These are phyloP conservation scores for Elaeagnus macrophylla DNA, from an alignment of 306 rosid species.

Conservation along the genomic window DNA sequence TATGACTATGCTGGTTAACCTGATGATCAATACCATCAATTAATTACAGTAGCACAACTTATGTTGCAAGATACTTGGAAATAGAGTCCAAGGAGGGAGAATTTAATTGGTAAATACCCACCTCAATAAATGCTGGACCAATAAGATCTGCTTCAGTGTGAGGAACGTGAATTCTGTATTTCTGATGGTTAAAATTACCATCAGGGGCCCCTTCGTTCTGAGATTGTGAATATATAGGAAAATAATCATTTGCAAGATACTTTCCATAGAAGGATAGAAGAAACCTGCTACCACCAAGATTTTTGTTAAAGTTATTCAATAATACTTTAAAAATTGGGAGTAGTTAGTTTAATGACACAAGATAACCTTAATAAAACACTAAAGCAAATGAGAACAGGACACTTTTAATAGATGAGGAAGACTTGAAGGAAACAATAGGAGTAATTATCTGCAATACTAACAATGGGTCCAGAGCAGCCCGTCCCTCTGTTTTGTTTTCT, in stretches of 20 bases:
- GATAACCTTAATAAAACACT: not conserved
- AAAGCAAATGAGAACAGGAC: not conserved
- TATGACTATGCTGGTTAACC: not conserved
- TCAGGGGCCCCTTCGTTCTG: conserved; percentile 33
- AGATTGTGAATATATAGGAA: conserved; percentile 39
- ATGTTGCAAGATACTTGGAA: conserved; percentile 4
- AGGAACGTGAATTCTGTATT: conserved; percentile 67
- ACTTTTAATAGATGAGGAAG: not conserved
- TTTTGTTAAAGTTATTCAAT: conserved; percentile 6
- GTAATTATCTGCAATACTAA: not conserved
- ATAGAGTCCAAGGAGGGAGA: conserved; percentile 5
- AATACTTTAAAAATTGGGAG: conserved; percentile 10
- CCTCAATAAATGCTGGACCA: conserved; percentile 99
- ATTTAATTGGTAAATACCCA: conserved; percentile 16
- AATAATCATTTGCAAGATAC: conserved; percentile 51
- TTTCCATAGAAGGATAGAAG: conserved; percentile 84
- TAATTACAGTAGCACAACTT: conserved; percentile 5
- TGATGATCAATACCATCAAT: no score
- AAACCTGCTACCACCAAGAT: conserved; percentile 55
- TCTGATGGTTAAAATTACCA: conserved; percentile 48
- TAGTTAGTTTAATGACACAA: not conserved
- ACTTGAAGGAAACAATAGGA: not conserved
- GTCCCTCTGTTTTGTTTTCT: no score
- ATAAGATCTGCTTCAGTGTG: conserved; percentile 44
- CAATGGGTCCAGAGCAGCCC: not conserved